phyloP scores from a whole-genome alignment of 305 asterid species.

The Salvia sclarea region DNA sequence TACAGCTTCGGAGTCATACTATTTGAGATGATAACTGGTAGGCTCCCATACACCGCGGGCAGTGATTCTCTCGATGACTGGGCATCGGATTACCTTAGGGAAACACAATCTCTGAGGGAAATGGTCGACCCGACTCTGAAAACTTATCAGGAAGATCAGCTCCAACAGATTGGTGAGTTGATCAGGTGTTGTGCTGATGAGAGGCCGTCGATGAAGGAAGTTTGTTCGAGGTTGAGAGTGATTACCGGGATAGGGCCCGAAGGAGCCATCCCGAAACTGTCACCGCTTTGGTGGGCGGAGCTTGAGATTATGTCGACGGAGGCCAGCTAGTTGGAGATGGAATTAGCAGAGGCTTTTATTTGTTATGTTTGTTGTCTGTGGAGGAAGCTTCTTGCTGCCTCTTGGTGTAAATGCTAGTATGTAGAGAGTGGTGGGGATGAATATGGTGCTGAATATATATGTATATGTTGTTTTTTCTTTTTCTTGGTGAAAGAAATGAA shows the following conservation, averaged over 20 bases:
- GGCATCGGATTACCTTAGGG: conserved; percentile 75
- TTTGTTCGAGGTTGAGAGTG: conserved; percentile 57
- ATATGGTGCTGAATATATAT: conserved; percentile 31
- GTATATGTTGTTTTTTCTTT: conserved; percentile 11
- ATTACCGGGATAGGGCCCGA: conserved; percentile 75
- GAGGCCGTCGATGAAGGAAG: conserved; percentile 61
- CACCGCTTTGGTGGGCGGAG: conserved; percentile 99
- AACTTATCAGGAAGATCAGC: conserved; percentile 55
- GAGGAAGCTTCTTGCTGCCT: conserved; percentile 27
- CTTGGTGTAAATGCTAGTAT: conserved; percentile 32
- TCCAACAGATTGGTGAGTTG: conserved; percentile 53
- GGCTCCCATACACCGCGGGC: conserved; percentile 68
- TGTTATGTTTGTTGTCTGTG: conserved; percentile 27
- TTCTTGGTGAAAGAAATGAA: conserved; percentile 23
- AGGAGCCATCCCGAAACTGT: conserved; percentile 70
- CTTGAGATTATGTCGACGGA: conserved; percentile 74
- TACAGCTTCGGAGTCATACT: conserved; percentile 79
- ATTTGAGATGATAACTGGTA: conserved; percentile 76
- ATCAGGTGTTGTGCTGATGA: conserved; percentile 54
- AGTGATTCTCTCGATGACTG: conserved; percentile 55
- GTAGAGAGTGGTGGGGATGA: conserved; percentile 28
- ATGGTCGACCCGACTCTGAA: conserved; percentile 69
- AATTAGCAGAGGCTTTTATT: conserved; percentile 12
- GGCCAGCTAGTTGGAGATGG: conserved; percentile 37
- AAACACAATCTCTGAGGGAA: conserved; percentile 44